These are phyloP conservation scores for Kazachstania taianensis DNA, from an alignment of 805 yeast species.

Conservation along the genomic window DNA sequence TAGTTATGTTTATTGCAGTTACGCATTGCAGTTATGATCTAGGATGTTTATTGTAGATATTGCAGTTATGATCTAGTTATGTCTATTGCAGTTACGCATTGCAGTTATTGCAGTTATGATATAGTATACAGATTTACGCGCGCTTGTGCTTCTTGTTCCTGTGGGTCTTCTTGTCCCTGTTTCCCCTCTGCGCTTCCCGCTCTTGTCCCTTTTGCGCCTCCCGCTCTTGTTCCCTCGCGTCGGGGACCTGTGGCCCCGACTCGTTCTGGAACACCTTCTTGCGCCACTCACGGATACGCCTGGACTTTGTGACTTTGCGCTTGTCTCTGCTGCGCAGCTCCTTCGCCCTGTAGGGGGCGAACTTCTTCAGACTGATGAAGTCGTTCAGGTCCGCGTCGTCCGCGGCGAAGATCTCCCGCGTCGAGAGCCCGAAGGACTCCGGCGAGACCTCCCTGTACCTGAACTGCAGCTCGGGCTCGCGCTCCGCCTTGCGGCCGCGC, in stretches of 20 bases:
- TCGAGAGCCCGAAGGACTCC: conserved; percentile 75
- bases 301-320: conserved; percentile 74
- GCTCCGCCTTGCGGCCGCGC: conserved; percentile 46
- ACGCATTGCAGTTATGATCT: too few species aligned
- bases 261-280: conserved; percentile 62
- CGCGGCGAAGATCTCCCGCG: conserved; percentile 82
- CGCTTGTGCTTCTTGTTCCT: too few species aligned
- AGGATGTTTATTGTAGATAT: too few species aligned
- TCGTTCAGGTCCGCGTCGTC: conserved; percentile 79
- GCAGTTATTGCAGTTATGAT: too few species aligned
- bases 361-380: conserved; percentile 78
- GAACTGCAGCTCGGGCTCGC: conserved; percentile 44
- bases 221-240: conserved; percentile 14
- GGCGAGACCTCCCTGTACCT: conserved; percentile 93
- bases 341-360: conserved; percentile 82
- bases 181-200: too few species aligned
- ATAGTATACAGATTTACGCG: too few species aligned
- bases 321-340: conserved; percentile 67
- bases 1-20: too few species aligned
- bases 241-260: conserved; percentile 33
- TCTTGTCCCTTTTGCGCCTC: too few species aligned
- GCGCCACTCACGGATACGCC: conserved; percentile 83
- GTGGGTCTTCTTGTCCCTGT: too few species aligned
- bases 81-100: too few species aligned
- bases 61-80: too few species aligned